A percentile compares a stretch with the other conserved stretches of the same genome.
phyloP scores from a whole-genome alignment of 1,284 basidiomycete species.

The Tilletia horrida region DNA sequence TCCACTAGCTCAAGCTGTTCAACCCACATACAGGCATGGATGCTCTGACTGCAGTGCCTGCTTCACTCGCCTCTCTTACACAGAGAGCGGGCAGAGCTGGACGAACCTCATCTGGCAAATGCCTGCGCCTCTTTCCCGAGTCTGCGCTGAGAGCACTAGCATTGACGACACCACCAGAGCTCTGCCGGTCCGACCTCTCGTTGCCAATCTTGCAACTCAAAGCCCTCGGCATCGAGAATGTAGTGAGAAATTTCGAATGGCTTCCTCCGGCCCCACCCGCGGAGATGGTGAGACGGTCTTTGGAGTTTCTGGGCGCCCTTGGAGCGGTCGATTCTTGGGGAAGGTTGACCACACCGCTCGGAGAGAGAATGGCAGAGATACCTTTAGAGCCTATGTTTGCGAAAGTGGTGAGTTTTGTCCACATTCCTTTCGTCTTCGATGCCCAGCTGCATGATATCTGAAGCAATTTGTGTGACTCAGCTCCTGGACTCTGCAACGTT shows the following conservation, averaged over 20 bases:
- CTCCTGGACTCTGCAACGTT: slow-evolving; percentile 78
- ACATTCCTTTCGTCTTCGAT: no score
- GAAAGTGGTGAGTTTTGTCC: slow-evolving; percentile 58
- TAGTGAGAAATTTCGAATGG: slow-evolving; percentile 78
- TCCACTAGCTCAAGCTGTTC: slow-evolving; percentile 45
- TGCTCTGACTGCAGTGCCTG: slow-evolving; percentile 49
- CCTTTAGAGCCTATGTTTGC: slow-evolving; percentile 63
- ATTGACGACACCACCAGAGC: slow-evolving; percentile 75
- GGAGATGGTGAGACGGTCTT: slow-evolving; percentile 75
- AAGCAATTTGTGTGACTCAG: slow-evolving; percentile 57
- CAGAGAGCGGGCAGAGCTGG: slow-evolving; percentile 57
- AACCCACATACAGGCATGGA: slow-evolving; percentile 54
- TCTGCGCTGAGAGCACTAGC: slow-evolving; percentile 64
- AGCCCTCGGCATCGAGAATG: slow-evolving; percentile 78
- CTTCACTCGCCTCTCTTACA: slow-evolving; percentile 53
- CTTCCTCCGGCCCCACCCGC: slow-evolving; percentile 74
- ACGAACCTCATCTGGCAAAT: slow-evolving; percentile 71
- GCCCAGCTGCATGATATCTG: no score
- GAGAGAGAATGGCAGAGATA: slow-evolving; percentile 61
- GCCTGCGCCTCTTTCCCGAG: slow-evolving; percentile 84
- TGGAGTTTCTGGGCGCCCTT: slow-evolving; percentile 64
- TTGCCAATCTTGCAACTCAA: slow-evolving; percentile 88
- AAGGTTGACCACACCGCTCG: slow-evolving; percentile 59
- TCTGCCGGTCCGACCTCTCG: slow-evolving; percentile 80
- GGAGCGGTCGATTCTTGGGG: slow-evolving; percentile 61